phyloP scores from a whole-genome alignment of 2,329 filamentous ascomycete genomes.

The Pseudopithomyces chartarum region DNA sequence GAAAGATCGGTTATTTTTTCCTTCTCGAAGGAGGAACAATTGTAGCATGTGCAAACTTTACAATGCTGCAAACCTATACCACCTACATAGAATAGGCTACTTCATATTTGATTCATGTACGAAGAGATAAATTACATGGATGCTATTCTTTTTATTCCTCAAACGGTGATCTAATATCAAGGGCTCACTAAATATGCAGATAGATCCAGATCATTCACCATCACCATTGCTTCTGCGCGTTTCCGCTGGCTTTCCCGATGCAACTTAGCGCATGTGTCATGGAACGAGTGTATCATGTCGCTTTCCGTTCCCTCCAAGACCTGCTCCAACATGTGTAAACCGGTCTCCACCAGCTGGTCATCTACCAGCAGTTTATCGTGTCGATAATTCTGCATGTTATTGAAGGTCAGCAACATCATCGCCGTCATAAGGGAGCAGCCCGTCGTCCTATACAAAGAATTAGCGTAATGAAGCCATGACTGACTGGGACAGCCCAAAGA shows the following conservation, averaged over 20 bases:
- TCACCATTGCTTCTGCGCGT: conserved; percentile 16
- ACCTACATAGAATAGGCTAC: too few relatives aligned
- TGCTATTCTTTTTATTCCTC: too few relatives aligned
- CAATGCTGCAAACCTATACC: too few relatives aligned
- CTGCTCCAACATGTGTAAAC: conserved; percentile 16
- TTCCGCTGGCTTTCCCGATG: conserved; percentile 14
- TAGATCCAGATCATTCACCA: conserved; percentile 11
- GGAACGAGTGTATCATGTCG: conserved; percentile 18
- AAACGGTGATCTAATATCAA: not conserved
- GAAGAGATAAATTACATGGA: too few relatives aligned
- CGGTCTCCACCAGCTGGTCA: conserved; percentile 20
- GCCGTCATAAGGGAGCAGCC: conserved; percentile 26
- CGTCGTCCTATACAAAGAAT: conserved; percentile 22
- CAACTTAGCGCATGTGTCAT: conserved; percentile 15
- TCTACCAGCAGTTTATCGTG: conserved; percentile 20
- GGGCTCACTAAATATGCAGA: conserved; percentile 6
- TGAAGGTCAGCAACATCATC: conserved; percentile 26
- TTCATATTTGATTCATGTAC: too few relatives aligned
- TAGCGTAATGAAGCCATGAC: conserved; percentile 10
- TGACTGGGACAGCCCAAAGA: conserved; percentile 8
- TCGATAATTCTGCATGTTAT: conserved; percentile 23
- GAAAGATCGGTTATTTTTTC: not conserved
- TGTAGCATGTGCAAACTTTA: too few relatives aligned
- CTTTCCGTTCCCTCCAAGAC: conserved; percentile 15
- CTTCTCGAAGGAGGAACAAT: not conserved